Percentiles rank a stretch among this genome's conserved stretches.
Conservation (phyloP, 148 eudicot genomes). For the Rhododendron ovatum region DNA sequence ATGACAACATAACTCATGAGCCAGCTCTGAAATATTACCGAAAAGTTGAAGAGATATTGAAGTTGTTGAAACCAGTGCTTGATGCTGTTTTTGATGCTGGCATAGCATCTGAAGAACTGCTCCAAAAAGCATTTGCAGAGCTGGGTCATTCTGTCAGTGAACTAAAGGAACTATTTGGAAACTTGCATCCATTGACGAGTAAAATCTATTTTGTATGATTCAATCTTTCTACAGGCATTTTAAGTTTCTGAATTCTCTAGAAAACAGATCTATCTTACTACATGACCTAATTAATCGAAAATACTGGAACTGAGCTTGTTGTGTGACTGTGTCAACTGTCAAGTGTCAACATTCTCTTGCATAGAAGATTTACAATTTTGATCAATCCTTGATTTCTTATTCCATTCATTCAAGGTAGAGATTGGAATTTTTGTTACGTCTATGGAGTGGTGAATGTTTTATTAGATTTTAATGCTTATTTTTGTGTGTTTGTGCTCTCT, state of each 20-base stretch:
- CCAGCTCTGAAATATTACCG: slow-evolving; percentile 52
- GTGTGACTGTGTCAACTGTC: background rate
- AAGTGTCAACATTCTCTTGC: background rate
- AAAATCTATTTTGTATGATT: slow-evolving; percentile 79
- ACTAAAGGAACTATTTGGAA: slow-evolving; percentile 63
- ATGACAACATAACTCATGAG: slow-evolving; percentile 45
- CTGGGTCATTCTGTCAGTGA: slow-evolving; percentile 55
- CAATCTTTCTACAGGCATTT: slow-evolving; percentile 2
- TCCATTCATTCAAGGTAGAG: background rate
- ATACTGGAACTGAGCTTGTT: background rate
- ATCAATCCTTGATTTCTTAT: background rate
- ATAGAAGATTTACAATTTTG: background rate
- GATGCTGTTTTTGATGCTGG: slow-evolving; percentile 59
- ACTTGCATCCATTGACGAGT: slow-evolving; percentile 76
- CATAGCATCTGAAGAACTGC: slow-evolving; percentile 48
- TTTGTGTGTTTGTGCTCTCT: background rate
- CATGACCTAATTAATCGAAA: background rate
- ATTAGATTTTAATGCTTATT: background rate
- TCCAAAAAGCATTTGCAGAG: slow-evolving; percentile 51
- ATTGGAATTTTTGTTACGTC: background rate
- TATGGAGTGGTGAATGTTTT: background rate
- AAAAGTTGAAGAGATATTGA: slow-evolving; percentile 67
- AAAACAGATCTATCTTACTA: background rate
- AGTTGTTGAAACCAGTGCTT: slow-evolving; percentile 67
- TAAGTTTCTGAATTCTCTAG: background rate